Evolutionary conservation across 2,329 filamentous ascomycete genomes (phyloP), one percentile per base, ranked within the genome.

Genomic region (Sporothrix sp.): DNA sequence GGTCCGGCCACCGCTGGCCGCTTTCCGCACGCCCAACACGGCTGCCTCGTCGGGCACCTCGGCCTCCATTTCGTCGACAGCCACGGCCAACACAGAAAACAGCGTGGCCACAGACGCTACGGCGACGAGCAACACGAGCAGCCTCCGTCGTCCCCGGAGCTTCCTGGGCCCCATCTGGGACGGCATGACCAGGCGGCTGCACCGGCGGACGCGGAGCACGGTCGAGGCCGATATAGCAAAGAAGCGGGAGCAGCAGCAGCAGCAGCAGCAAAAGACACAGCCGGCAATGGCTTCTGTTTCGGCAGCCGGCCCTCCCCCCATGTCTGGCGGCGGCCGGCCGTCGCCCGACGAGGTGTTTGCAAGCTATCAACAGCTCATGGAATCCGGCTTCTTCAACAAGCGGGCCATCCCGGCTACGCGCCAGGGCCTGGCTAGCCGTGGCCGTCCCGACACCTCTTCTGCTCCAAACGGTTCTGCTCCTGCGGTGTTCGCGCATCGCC

Each of bases 341-440:
- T 61, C 65, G 5, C 61, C 66, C 3, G 77, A 81, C 47, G 75
- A 80, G 52, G 70, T 80, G 48, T 57, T 78, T 59, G 70, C 72
- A 53, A 79, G 68, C 59, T 81, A 81, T 62, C 72, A 78, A 56
- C 65, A 75, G 56, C 69, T 81, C 51, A 68, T 80, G 57, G 71
- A 74, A 2, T 71, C 71, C 6, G 77, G 77, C 53, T 81, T 81
- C 70, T 81, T 81, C 61, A 68, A 72, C 42, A 67, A 72, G 21
- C 76, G 79, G 55, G 76, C 76, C 48, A 79, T 79, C 54, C 72
- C 75, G 54, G 78, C 75, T 4, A 76, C 74, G 1, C 68, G 77
- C 3, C 73, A 74, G 59, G 72, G 67, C 2, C 60, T 62, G 20
- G 63, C 58, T 11, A 55, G 55, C 20, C 32, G 48, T 27, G 30